phyloP scores from a whole-genome alignment of 192 early-diverging fungal genomes.

The Podila verticillata region DNA sequence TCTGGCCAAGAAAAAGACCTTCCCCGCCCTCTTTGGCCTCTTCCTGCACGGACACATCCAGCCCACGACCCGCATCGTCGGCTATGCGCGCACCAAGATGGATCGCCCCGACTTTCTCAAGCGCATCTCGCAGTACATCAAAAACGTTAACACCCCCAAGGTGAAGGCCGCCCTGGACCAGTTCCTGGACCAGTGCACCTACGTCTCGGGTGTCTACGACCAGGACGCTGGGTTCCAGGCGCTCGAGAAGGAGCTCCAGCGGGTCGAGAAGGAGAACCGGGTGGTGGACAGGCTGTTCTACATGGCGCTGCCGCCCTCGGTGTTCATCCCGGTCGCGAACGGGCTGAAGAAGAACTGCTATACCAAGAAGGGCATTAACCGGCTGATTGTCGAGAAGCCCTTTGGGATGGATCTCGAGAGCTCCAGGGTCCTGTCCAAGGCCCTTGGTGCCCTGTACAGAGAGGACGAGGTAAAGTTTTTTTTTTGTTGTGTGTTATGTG shows the following conservation, averaged over 20 bases:
- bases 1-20: slow-evolving; percentile 97
- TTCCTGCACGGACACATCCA: slow-evolving; percentile 84
- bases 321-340: slow-evolving; percentile 84
- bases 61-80: slow-evolving; percentile 77
- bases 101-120: slow-evolving; percentile 78
- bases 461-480: slow-evolving; percentile 74
- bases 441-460: slow-evolving; percentile 78
- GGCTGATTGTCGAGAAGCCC: slow-evolving; percentile 91
- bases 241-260: slow-evolving; percentile 68
- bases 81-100: slow-evolving; percentile 92
- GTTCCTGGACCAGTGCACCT: slow-evolving; percentile 77
- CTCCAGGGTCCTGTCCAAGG: slow-evolving; percentile 68
- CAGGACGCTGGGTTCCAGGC: slow-evolving; percentile 71
- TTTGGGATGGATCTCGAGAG: slow-evolving; percentile 91
- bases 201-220: slow-evolving; percentile 87
- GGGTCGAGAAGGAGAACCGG: slow-evolving; percentile 61
- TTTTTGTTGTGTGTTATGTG: neutral
- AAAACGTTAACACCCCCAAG: slow-evolving; percentile 56
- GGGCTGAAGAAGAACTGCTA: slow-evolving; percentile 80
- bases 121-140: slow-evolving; percentile 75
- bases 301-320: slow-evolving; percentile 89
- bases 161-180: slow-evolving; percentile 61
- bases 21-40: slow-evolving; percentile 91
- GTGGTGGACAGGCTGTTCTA: slow-evolving; percentile 72
- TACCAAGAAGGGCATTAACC: slow-evolving; percentile 71